Evolutionary conservation across 2,329 filamentous ascomycete species (phyloP).

Genomic region (Elsinoe ampelina): DNA sequence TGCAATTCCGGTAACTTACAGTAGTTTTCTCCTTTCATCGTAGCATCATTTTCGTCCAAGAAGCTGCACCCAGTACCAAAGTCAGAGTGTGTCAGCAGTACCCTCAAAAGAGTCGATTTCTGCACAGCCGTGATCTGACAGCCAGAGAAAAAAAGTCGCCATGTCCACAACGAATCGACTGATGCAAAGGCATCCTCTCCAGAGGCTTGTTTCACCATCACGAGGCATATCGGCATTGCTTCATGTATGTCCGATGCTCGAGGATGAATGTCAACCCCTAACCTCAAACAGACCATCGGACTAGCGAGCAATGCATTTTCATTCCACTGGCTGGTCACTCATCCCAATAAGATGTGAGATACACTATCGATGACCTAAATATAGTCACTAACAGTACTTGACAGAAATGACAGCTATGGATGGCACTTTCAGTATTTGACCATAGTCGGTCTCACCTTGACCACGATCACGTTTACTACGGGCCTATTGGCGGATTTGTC

Average conservation of each 20-base stretch:
- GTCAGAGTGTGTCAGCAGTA: too few species aligned
- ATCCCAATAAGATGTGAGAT: slow-evolving; percentile 32
- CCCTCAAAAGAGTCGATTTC: background rate
- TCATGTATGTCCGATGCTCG: slow-evolving; percentile 35
- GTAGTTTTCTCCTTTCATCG: background rate
- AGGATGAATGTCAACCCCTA: background rate
- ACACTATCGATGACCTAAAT: too few species aligned
- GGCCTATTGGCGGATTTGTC: slow-evolving; percentile 58
- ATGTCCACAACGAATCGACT: slow-evolving; percentile 3
- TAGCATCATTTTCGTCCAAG: background rate
- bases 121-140: too few species aligned
- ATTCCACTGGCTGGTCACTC: slow-evolving; percentile 32
- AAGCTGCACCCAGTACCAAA: background rate
- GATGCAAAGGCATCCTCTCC: slow-evolving; percentile 49
- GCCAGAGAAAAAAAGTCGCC: background rate
- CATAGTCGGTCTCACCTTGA: slow-evolving; percentile 58
- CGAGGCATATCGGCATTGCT: slow-evolving; percentile 53
- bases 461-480: slow-evolving; percentile 50
- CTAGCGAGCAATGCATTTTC: slow-evolving; percentile 37
- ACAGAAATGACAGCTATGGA: slow-evolving; percentile 52
- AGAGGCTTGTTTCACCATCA: slow-evolving; percentile 57
- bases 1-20: too few species aligned
- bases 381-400: background rate
- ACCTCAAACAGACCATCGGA: slow-evolving; percentile 27
- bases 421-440: slow-evolving; percentile 66